phyloP scores from a whole-genome alignment of 805 yeast genomes.

The Priceomyces medius region DNA sequence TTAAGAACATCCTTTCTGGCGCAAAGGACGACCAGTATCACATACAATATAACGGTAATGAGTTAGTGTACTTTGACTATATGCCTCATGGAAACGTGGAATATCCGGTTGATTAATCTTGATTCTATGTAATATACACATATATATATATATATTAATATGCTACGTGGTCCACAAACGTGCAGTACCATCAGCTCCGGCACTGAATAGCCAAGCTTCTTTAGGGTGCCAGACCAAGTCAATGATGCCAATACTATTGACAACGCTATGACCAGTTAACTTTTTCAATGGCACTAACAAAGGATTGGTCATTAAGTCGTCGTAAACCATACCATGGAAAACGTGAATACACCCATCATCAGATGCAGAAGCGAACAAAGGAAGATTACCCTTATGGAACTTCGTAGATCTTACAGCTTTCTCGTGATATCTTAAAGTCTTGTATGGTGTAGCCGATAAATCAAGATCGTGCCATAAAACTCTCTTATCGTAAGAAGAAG shows the following conservation, averaged over 20 bases:
- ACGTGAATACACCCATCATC: conserved; percentile 93
- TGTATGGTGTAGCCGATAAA: conserved; percentile 83
- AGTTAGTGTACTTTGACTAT: conserved; percentile 10
- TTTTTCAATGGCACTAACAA: conserved; percentile 94
- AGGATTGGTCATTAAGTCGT: conserved; percentile 93
- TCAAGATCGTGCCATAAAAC: conserved; percentile 98
- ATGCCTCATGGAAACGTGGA: conserved; percentile 11
- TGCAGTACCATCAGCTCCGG: conserved; percentile 96
- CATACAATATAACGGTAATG: not conserved
- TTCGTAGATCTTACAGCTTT: conserved; percentile 87
- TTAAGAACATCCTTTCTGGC: not conserved
- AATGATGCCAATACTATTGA: conserved; percentile 81
- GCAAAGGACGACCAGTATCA: not conserved
- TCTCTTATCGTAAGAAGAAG: conserved; percentile 91
- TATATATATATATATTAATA: conserved; percentile 3
- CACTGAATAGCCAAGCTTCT: conserved; percentile 96
- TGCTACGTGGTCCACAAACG: conserved; percentile 88
- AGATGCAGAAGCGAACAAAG: conserved; percentile 90
- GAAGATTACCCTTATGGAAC: conserved; percentile 83
- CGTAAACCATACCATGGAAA: conserved; percentile 95
- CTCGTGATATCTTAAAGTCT: conserved; percentile 91
- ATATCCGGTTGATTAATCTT: conserved; percentile 5
- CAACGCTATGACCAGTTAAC: conserved; percentile 82
- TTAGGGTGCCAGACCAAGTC: conserved; percentile 93
- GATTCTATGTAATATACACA: conserved; percentile 3